Evolutionary conservation across 1,284 basidiomycete genomes (phyloP).

Genomic region (Farysia itapuensis): DNA sequence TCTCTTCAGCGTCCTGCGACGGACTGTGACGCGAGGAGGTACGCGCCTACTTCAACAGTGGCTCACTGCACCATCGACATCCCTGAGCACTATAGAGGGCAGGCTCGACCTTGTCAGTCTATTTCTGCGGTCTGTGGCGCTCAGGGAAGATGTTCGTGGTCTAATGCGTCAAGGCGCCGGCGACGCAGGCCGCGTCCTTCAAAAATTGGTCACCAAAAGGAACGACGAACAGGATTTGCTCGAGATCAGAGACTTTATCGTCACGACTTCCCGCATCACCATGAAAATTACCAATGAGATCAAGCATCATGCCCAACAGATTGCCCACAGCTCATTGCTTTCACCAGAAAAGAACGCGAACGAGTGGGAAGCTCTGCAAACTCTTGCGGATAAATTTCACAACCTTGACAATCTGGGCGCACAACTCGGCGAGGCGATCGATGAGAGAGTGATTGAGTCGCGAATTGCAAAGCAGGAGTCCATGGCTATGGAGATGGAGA

Average conservation of each 20-base stretch:
- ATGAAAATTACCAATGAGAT: conserved; percentile 10
- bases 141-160: conserved; percentile 43
- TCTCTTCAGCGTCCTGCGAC: conserved; percentile 45
- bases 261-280: conserved; percentile 15
- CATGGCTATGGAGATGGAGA: conserved; percentile 20
- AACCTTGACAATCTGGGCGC: conserved; percentile 28
- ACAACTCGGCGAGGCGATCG: conserved; percentile 49
- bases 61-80: conserved; percentile 50
- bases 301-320: background rate
- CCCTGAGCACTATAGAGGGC: conserved; percentile 28
- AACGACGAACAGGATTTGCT: conserved; percentile 56
- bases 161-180: conserved; percentile 38
- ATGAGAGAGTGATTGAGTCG: conserved; percentile 54
- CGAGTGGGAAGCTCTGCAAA: conserved; percentile 3
- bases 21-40: conserved; percentile 54
- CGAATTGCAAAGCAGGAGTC: conserved; percentile 45
- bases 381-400: conserved; percentile 9
- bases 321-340: background rate
- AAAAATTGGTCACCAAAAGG: conserved; percentile 42
- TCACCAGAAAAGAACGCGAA: background rate
- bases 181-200: conserved; percentile 50
- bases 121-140: conserved; percentile 18
- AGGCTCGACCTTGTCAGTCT: conserved; percentile 47
- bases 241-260: conserved; percentile 52
- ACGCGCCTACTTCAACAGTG: conserved; percentile 50